Percentiles rank a stretch among this genome's conserved stretches.
These are phyloP conservation scores for Colletotrichum acutatum DNA, from an alignment of 2,329 filamentous ascomycete genomes.

Conservation along the genomic window DNA sequence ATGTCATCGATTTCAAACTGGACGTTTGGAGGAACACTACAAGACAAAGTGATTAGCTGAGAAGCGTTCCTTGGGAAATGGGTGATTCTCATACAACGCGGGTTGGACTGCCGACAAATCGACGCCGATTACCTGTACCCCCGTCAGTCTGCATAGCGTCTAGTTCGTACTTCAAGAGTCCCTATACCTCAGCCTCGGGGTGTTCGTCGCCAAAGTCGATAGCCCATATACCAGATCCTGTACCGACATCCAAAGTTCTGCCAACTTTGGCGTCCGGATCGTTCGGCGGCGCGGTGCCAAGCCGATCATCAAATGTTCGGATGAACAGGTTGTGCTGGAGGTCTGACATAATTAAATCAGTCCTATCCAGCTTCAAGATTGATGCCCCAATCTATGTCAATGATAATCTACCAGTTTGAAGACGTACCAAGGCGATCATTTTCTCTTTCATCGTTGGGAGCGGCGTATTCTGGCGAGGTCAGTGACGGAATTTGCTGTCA, in stretches of 20 bases:
- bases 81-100: constrained; percentile 56
- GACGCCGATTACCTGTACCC: constrained; percentile 62
- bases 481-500: too few relatives aligned
- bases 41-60: too few relatives aligned
- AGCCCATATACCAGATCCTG: constrained; percentile 57
- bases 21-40: too few relatives aligned
- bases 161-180: too few relatives aligned
- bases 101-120: constrained; percentile 67
- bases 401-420: too few relatives aligned
- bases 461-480: not conserved
- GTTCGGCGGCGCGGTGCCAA: not conserved
- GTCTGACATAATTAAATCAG: not conserved
- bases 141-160: too few relatives aligned
- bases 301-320: not conserved
- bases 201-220: constrained; percentile 53
- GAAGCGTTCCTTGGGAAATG: too few relatives aligned
- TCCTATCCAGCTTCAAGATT: too few relatives aligned
- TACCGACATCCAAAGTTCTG: constrained; percentile 40
- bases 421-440: constrained; percentile 1
- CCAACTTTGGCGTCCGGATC: not conserved
- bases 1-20: constrained; percentile 56
- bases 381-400: too few relatives aligned
- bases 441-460: constrained; percentile 14
- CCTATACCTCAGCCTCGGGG: not conserved
- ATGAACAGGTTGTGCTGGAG: not conserved